These are phyloP conservation scores for Delonix regia DNA, from an alignment of 306 rosid species.

Conservation along the genomic window DNA sequence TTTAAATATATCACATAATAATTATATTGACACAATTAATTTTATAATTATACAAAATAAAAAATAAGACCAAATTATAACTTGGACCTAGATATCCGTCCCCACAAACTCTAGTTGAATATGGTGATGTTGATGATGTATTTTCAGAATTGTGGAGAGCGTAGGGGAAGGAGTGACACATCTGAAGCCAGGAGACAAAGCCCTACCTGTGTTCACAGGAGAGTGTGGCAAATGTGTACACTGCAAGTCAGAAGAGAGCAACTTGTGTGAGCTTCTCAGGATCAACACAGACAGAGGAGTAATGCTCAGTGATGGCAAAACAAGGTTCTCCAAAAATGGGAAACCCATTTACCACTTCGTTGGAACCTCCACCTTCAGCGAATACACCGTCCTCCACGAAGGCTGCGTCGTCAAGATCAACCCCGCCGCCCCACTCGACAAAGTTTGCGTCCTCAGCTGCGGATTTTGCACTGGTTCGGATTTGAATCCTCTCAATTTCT, in stretches of 20 bases:
- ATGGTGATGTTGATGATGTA: neutral
- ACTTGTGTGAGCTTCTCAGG: constrained; percentile 67
- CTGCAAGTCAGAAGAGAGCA: constrained; percentile 69
- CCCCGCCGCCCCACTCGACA: constrained; percentile 72
- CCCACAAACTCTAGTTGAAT: no score
- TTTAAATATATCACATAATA: no score
- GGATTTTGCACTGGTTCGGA: constrained; percentile 59
- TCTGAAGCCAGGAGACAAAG: constrained; percentile 57
- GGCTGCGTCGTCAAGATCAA: constrained; percentile 72
- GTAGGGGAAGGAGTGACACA: constrained; percentile 65
- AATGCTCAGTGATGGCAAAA: constrained; percentile 57
- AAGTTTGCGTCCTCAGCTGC: constrained; percentile 72
- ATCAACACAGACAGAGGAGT: constrained; percentile 68
- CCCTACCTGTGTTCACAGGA: constrained; percentile 71
- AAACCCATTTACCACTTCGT: constrained; percentile 69
- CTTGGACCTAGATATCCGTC: no score
- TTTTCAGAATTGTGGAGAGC: constrained; percentile 60
- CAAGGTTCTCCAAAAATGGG: constrained; percentile 64
- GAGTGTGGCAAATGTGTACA: constrained; percentile 66
- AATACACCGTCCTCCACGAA: constrained; percentile 65
- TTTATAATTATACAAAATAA: no score
- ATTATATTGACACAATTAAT: no score
- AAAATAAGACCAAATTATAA: no score
- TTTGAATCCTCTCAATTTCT: no score
- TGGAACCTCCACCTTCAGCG: constrained; percentile 76